Evolutionary conservation across 2,329 filamentous ascomycete genomes (phyloP), one percentile per base, ranked within the genome.

Genomic region (Penicillium concentricum): DNA sequence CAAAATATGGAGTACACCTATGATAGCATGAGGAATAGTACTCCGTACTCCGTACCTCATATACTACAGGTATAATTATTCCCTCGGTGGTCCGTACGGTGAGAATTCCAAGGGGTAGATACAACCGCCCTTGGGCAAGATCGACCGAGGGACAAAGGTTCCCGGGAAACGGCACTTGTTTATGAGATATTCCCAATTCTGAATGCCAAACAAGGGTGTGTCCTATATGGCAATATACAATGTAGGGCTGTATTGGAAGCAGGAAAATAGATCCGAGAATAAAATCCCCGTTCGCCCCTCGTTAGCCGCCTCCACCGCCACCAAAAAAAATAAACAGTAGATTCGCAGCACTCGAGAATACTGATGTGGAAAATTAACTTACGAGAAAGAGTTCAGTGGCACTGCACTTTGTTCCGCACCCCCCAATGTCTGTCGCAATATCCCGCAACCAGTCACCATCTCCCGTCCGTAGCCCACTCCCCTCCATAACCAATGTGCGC

Each of bases 401-500:
- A 54, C 51, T 28, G 43, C 34, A 39, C 16, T 37, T 39, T n/a
- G 20, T 34, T 54, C 52, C 52, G 45, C 52, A 54, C 28, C 15
- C 28, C 15, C 18, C 37, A 38, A 30, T 20, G 45, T 45, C 38
- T 54, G 48, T 52, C 26, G 48, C 42, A 56, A 56, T 56, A 45
- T 52, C 54, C 54, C 54, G 35, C 54, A 39, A 42, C 54, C 54
- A 56, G 35, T 56, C 48, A 56, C 20, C 41, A 41, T 43, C 24
- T 18, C 7, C 41, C 34, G 7, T 26, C 30, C 28, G 13, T 16
- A 42, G 22, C n/a, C 54, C 54, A 54, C 53, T 37, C 46, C 37
- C 30, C 20, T 41, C 51, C 28, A 42, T 35, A 39, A 53, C 57
- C 57, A 60, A 58, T 61, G 52, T 51, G 57, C 49, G 51, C 52